Percentiles rank a stretch among this genome's conserved stretches.
phyloP scores from a whole-genome alignment of 441 rosid genomes.

The Daphne laureola region DNA sequence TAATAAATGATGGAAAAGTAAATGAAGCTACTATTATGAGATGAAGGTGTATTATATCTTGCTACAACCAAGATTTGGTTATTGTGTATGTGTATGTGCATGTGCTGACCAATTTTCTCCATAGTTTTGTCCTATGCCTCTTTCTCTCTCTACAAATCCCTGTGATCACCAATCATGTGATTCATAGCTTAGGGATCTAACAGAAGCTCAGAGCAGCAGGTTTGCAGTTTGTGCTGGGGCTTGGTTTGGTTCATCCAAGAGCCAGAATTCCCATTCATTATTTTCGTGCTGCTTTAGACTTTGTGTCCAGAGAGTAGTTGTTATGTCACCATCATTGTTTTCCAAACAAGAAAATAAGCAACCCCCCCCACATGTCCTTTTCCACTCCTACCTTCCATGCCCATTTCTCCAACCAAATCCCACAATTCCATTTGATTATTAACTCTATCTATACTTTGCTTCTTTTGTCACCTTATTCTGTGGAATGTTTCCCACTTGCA shows the following conservation, averaged over 20 bases:
- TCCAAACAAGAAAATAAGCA: constrained; percentile 19
- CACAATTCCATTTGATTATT: constrained; percentile 20
- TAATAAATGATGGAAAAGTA: no score
- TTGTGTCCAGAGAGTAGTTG: constrained; percentile 31
- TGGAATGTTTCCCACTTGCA: constrained; percentile 7
- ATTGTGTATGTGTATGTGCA: no score
- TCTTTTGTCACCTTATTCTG: constrained; percentile 11
- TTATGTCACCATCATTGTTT: constrained; percentile 35
- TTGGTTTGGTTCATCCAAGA: constrained; percentile 16
- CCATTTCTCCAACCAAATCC: constrained; percentile 14
- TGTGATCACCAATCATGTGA: constrained; percentile 8
- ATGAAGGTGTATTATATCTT: no score
- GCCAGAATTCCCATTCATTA: constrained; percentile 20
- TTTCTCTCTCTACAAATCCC: neutral
- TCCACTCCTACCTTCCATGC: constrained; percentile 11
- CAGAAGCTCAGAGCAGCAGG: constrained; percentile 10
- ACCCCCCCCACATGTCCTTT: constrained; percentile 17
- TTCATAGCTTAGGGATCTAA: constrained; percentile 9
- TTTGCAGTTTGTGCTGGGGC: constrained; percentile 10
- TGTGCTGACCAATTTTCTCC: no score
- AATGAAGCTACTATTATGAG: no score
- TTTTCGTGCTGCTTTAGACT: constrained; percentile 28
- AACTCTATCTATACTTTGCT: constrained; percentile 16
- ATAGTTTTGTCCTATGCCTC: no score
- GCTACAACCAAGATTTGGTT: no score